Conservation (phyloP, 2,329 filamentous ascomycete species). For the Epichloe bromicola region DNA sequence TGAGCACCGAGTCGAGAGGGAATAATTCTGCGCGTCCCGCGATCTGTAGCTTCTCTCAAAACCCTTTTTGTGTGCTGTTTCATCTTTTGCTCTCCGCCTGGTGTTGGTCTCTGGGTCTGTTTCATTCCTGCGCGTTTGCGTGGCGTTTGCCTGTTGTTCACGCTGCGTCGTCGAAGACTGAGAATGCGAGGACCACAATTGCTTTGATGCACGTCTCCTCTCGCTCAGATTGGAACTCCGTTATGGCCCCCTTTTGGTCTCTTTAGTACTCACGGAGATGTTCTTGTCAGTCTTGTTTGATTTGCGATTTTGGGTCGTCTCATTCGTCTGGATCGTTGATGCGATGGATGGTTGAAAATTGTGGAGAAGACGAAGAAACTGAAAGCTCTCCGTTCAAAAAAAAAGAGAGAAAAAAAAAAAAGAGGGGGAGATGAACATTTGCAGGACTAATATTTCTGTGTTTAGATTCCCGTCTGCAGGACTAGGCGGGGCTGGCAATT, state of each 20-base stretch:
- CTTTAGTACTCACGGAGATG: neutral
- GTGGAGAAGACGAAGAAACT: neutral
- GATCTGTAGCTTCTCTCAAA: slow-evolving; percentile 16
- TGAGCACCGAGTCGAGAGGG: slow-evolving; percentile 30
- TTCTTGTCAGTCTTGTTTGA: neutral
- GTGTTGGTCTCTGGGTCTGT: neutral
- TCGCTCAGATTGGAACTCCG: neutral
- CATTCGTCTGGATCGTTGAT: neutral
- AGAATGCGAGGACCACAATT: neutral
- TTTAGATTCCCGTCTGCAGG: neutral
- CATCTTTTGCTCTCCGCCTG: slow-evolving; percentile 8
- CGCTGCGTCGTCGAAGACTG: neutral
- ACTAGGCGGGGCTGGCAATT: neutral
- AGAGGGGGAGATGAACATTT: neutral
- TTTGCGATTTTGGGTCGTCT: neutral
- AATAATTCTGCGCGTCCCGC: slow-evolving; percentile 13
- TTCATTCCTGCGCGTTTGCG: neutral
- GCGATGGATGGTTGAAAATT: neutral
- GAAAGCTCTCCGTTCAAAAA: neutral
- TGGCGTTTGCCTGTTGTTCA: neutral
- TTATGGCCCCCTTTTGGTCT: neutral
- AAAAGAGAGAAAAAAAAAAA: too few relatives aligned
- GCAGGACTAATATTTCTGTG: neutral
- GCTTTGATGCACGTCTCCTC: neutral
- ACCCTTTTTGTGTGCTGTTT: slow-evolving; percentile 9